Evolutionary conservation across 768 basidiomycete genomes (phyloP).

Genomic region (Phaffia tasmanica): DNA sequence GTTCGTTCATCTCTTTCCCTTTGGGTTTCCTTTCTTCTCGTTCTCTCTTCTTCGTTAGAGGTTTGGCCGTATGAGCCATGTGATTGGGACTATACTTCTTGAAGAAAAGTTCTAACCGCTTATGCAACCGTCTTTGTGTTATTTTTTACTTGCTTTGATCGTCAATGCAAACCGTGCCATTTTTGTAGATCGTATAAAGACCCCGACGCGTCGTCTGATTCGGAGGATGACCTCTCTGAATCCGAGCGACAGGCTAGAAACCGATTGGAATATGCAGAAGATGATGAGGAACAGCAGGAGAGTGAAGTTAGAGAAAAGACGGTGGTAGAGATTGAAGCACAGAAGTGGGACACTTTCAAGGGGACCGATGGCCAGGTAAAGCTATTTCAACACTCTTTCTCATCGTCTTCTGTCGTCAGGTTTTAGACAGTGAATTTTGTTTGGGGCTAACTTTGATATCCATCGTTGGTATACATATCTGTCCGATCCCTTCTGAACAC

Average conservation of each 20-base stretch:
- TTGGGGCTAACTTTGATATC: too few species aligned
- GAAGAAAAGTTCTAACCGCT: too few species aligned
- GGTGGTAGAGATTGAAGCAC: constrained; percentile 65
- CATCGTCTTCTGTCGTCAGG: constrained; percentile 11
- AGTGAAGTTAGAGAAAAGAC: constrained; percentile 47
- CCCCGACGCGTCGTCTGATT: not conserved
- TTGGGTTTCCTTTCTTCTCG: not conserved
- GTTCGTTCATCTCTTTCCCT: not conserved
- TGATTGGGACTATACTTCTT: too few species aligned
- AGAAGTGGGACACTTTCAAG: constrained; percentile 72
- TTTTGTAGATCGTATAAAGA: not conserved
- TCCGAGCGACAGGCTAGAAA: constrained; percentile 25
- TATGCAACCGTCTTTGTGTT: too few species aligned
- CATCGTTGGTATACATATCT: not conserved
- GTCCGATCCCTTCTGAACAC: constrained; percentile 8
- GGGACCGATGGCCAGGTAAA: constrained; percentile 68
- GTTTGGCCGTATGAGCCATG: too few species aligned
- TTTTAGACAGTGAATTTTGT: too few species aligned
- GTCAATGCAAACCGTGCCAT: constrained; percentile 7
- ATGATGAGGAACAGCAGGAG: constrained; percentile 62
- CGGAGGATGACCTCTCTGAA: constrained; percentile 40
- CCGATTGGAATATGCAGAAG: constrained; percentile 39
- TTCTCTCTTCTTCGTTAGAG: not conserved
- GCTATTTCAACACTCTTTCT: not conserved
- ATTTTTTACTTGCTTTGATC: too few species aligned